Base-by-base conservation (phyloP, 192 early-diverging fungal species). In the Rhizophlyctis rosea region DNA sequence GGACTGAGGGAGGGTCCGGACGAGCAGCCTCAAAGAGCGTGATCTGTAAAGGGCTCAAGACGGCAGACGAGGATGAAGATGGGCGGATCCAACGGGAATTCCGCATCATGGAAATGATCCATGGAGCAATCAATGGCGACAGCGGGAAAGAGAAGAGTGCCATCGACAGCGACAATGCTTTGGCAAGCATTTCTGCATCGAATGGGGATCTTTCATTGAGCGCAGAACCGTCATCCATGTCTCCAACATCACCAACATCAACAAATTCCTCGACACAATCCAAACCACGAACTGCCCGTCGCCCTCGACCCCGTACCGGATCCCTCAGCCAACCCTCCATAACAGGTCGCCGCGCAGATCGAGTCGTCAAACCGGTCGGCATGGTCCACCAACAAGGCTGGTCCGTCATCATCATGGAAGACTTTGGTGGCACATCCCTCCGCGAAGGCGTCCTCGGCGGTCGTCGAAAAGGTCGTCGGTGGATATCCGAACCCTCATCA, bases 41-140 rank as follows among this genome's bases (percentile, higher is more conserved):
- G 3, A 70, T 78, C 27, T 78, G 76, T 57, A 78, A 78, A 61
- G 69, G 66, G 21, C 62, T 50, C 27, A 54, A 61, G 0, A 57
- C 59, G 29, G 51, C 55, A 27, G 70, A 72, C 64, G 70, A 75
- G 50, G 69, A 55, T 7, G 76, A 76, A 29, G 72, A 75, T 53
- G 24, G 54, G 39, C 55, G 68, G 30, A 57, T 72, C 3, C 57
- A 69, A 35, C 69, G 70, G 47, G 76, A 78, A 47, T 78, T 63
- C 54, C 72, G 72, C 47, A 61, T 71, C 5, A 50, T 78, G 18
- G 61, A 69, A 11, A 62, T 67, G 5, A 70, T 73, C 28, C 71
- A 73, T 47, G 31, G 5, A 18, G 52, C 52, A 23, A 27, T 54
- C 13, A 54, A 54, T 1, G 28, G n/a, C 52, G 18, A 23, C 14